A percentile compares a stretch with the other conserved stretches of the same genome.
Conservation (phyloP, 345 rosid genomes). For the Trapa incisa region DNA sequence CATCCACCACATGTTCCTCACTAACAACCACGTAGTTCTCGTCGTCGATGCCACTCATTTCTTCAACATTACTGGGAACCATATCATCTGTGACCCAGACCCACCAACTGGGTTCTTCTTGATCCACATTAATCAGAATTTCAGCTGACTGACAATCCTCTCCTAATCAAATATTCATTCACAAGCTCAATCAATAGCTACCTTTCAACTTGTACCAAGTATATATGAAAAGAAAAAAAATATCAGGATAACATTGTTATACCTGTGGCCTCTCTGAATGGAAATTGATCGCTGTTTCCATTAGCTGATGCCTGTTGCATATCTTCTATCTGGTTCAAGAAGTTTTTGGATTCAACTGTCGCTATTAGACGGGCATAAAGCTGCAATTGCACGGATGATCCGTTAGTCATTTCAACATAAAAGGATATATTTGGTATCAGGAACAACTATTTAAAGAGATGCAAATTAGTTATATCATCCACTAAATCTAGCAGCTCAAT, state of each 20-base stretch:
- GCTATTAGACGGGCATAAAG: conserved; percentile 46
- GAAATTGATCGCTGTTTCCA: conserved; percentile 44
- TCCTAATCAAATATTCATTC: conserved; percentile 19
- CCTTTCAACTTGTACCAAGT: background rate
- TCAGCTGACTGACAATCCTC: conserved; percentile 58
- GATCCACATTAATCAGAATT: conserved; percentile 49
- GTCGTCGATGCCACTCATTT: conserved; percentile 63
- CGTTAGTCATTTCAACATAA: background rate
- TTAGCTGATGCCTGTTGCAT: conserved; percentile 32
- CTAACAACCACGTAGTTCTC: conserved; percentile 58
- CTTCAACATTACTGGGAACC: conserved; percentile 66
- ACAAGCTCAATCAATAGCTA: background rate
- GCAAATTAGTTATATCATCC: background rate
- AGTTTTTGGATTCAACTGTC: conserved; percentile 58
- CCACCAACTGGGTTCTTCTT: conserved; percentile 93
- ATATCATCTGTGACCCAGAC: conserved; percentile 89
- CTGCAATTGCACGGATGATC: conserved; percentile 22
- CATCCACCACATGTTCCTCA: conserved; percentile 83
- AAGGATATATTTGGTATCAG: background rate
- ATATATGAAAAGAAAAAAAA: background rate
- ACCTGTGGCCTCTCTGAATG: conserved; percentile 89
- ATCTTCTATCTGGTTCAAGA: conserved; percentile 44
- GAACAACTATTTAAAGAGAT: background rate
- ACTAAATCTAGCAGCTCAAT: background rate
- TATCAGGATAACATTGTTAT: background rate